A percentile compares a stretch with the other conserved stretches of the same genome.
Conservation (phyloP, 441 rosid species). For the Syzygium syzygioides region DNA sequence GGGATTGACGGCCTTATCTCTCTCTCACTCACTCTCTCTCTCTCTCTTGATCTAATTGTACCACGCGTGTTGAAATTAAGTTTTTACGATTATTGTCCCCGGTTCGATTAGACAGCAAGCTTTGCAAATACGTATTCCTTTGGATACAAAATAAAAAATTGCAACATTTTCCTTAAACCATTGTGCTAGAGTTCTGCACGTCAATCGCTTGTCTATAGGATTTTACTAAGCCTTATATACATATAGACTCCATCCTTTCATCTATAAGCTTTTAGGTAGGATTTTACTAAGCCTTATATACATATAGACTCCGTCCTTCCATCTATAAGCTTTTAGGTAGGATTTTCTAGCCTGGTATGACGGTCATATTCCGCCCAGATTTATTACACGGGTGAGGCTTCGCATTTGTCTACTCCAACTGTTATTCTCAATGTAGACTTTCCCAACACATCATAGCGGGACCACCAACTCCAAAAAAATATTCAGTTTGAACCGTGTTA, state of each 20-base stretch:
- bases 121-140: not conserved
- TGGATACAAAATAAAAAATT: not conserved
- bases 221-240: not conserved
- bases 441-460: not conserved
- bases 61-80: not conserved
- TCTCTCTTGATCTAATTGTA: not conserved
- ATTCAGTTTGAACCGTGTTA: not conserved
- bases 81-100: not conserved
- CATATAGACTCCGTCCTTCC: not conserved
- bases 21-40: no score
- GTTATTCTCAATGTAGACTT: not conserved
- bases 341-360: not conserved
- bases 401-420: not conserved
- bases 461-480: not conserved
- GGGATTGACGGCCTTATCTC: not conserved
- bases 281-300: not conserved
- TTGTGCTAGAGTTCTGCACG: not conserved
- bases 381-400: not conserved
- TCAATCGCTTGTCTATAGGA: not conserved
- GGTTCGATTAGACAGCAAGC: not conserved
- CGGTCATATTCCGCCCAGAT: not conserved
- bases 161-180: not conserved
- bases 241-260: not conserved
- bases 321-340: not conserved
- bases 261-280: not conserved